phyloP scores from a whole-genome alignment of 768 basidiomycete species.

The Fomitopsis serialis region DNA sequence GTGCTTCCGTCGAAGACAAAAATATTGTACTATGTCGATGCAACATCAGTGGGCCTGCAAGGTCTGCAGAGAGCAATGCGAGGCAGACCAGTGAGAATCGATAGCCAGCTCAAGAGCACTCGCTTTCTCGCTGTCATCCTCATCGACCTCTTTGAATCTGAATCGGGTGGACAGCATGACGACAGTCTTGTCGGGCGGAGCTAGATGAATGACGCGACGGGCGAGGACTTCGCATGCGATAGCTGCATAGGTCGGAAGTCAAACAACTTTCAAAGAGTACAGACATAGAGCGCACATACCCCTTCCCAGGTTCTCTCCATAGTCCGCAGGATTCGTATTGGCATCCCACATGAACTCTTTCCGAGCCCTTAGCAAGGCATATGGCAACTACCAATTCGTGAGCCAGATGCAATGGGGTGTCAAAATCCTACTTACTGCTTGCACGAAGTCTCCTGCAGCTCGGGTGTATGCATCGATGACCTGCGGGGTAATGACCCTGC shows the following conservation, averaged over 20 bases:
- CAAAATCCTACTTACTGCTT: slow-evolving; percentile 51
- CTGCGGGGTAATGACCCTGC: slow-evolving; percentile 75
- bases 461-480: slow-evolving; percentile 73
- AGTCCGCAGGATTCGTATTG: slow-evolving; percentile 76
- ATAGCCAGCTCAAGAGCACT: slow-evolving; percentile 89
- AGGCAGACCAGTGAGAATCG: slow-evolving; percentile 75
- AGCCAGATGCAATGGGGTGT: neutral
- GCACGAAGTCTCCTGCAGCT: slow-evolving; percentile 83
- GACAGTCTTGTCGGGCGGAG: slow-evolving; percentile 57
- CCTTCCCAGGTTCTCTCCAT: slow-evolving; percentile 78
- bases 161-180: slow-evolving; percentile 77
- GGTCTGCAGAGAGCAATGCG: neutral
- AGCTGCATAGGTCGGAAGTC: slow-evolving; percentile 34
- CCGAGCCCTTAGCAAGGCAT: slow-evolving; percentile 70
- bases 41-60: slow-evolving; percentile 1
- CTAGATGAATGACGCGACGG: slow-evolving; percentile 68
- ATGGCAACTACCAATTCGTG: slow-evolving; percentile 54
- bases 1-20: slow-evolving; percentile 79
- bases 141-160: slow-evolving; percentile 66
- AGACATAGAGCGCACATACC: slow-evolving; percentile 37
- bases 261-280: neutral
- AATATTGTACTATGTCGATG: slow-evolving; percentile 60
- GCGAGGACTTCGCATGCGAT: slow-evolving; percentile 83
- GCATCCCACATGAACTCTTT: slow-evolving; percentile 82
- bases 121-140: slow-evolving; percentile 65